Evolutionary conservation across 495 filamentous ascomycete genomes (phyloP).

Genomic region (Aspergillus saccharolyticus): DNA sequence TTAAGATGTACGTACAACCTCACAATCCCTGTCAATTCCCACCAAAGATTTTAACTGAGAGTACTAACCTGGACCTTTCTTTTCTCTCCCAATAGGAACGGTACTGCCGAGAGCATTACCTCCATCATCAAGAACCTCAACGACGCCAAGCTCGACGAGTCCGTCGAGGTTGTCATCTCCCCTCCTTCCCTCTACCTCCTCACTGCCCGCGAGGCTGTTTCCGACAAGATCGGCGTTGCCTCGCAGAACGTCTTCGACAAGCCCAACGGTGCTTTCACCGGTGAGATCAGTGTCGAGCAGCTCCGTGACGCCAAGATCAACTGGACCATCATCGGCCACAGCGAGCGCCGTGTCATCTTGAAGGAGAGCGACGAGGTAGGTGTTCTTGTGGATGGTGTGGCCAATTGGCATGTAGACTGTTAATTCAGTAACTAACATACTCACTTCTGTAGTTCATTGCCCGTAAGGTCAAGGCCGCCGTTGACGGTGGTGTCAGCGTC

Average conservation of each 20-base stretch:
- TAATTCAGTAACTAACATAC: too few relatives aligned
- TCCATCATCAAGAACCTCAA: conserved; percentile 85
- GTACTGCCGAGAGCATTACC: conserved; percentile 77
- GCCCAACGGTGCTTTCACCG: conserved; percentile 94
- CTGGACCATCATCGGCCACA: conserved; percentile 91
- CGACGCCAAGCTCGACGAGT: conserved; percentile 52
- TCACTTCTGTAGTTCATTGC: conserved; percentile 65
- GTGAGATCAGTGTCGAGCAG: conserved; percentile 89
- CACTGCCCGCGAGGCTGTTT: conserved; percentile 69
- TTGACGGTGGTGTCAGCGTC: conserved; percentile 80
- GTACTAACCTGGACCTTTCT: too few relatives aligned
- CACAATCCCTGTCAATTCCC: conserved; percentile 17
- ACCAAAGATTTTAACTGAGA: too few relatives aligned
- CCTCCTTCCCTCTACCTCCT: conserved; percentile 88
- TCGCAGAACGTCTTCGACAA: conserved; percentile 97
- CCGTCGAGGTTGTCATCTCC: conserved; percentile 81
- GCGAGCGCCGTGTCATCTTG: conserved; percentile 82
- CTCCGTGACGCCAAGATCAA: conserved; percentile 79
- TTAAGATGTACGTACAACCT: conserved; percentile 81
- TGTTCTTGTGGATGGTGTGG: background rate
- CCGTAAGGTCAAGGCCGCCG: conserved; percentile 84
- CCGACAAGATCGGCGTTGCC: conserved; percentile 68
- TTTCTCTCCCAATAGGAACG: conserved; percentile 66
- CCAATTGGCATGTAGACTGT: too few relatives aligned
- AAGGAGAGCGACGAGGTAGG: conserved; percentile 71